Evolutionary conservation across 176 grass and related monocot genomes (phyloP).

Genomic region (Eragrostis curvula): DNA sequence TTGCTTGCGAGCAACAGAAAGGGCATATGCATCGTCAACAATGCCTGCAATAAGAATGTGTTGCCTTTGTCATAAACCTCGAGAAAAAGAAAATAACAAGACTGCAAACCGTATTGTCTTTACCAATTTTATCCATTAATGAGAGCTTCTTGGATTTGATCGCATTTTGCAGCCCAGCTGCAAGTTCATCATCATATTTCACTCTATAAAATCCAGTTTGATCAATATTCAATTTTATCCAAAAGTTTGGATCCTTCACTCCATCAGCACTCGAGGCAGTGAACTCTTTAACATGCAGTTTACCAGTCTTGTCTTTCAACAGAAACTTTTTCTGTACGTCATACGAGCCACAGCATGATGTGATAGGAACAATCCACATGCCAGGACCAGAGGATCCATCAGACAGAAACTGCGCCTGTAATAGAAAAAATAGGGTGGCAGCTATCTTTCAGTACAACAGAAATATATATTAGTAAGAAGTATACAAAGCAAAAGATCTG

Average conservation of each 20-base stretch:
- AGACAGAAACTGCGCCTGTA: constrained; percentile 80
- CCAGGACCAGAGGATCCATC: constrained; percentile 77
- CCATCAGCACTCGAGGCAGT: constrained; percentile 30
- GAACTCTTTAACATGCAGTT: constrained; percentile 53
- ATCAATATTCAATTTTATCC: constrained; percentile 89
- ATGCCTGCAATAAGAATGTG: constrained; percentile 60
- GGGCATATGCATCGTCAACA: constrained; percentile 78
- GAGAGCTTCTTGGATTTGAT: constrained; percentile 70
- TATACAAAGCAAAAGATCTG: constrained; percentile 6
- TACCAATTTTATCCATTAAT: constrained; percentile 90
- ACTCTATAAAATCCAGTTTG: constrained; percentile 94
- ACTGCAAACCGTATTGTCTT: background rate
- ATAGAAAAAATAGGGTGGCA: constrained; percentile 20
- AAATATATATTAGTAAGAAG: constrained; percentile 27
- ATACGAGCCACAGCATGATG: constrained; percentile 80
- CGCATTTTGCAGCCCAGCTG: constrained; percentile 68
- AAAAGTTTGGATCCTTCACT: constrained; percentile 43
- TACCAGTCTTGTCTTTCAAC: constrained; percentile 69
- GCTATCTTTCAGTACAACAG: background rate
- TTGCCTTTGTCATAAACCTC: constrained; percentile 14
- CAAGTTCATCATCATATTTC: constrained; percentile 93
- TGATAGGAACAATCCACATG: constrained; percentile 87
- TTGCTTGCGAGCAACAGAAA: constrained; percentile 79
- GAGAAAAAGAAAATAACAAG: constrained; percentile 1
- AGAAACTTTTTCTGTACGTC: constrained; percentile 75